Evolutionary conservation across 805 yeast species (phyloP), one percentile per base, ranked within the genome.

Genomic region (Pichia scutulata): DNA sequence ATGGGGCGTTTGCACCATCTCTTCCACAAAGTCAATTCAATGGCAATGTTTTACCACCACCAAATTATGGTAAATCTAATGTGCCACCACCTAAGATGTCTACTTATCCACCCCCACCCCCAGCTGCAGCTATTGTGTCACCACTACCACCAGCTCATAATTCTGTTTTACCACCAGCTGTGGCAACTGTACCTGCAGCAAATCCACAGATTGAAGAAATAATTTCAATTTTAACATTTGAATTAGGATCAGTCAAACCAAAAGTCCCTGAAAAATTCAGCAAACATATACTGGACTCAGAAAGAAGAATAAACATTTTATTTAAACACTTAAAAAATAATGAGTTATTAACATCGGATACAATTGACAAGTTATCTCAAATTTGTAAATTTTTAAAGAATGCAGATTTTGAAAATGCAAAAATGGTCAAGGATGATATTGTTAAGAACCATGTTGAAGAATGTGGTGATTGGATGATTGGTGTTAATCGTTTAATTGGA

Each of bases 381-480:
- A 64, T 89, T 42, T 70, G 80, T 19, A 67, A 62, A 10, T 70
- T 80, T 0, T 65, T 93, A 57, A 72, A 70, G 19, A 65, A 61
- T 12, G 74, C 75, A 52, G 83, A 88, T 52, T 86, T 70, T 62
- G 65, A 67, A 4, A 70, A 70, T 16, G 97, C 98, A 1, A 67
- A 74, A 47, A 66, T 74, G 2, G 58, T 78, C 33, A 80, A 79
- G 54, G 64, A 73, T 36, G 78, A 80, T 47, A 76, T 93, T 53
- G 78, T 85, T 22, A 75, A 88, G 8, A 75, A 78, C 37, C 75
- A 78, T 54, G 76, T 83, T 23, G 79, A 76, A 23, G 95, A 90
- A 66, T 80, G 85, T 55, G 97, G 96, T 14, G 81, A 84, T 60
- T 93, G 99, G 99, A 79, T 86, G 71, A 80, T 86, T 30, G 99